Conservation (phyloP, 768 basidiomycete genomes). For the Macrocybe gigantea region DNA sequence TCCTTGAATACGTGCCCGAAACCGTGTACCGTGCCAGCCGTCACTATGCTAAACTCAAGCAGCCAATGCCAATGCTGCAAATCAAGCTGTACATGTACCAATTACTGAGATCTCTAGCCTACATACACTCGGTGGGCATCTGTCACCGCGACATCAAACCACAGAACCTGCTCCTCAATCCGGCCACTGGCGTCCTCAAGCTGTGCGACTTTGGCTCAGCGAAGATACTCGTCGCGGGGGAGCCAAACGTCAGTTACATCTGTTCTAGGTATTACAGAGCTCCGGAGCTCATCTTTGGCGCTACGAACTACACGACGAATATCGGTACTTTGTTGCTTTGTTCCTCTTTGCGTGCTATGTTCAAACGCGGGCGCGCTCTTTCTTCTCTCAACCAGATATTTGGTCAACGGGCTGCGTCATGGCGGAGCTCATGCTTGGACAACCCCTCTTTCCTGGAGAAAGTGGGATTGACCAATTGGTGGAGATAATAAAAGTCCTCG, state of each 20-base stretch:
- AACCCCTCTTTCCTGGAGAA: conserved; percentile 98
- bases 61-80: conserved; percentile 99
- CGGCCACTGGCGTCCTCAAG: conserved; percentile 93
- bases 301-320: conserved; percentile 99
- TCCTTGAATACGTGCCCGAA: conserved; percentile 98
- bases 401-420: conserved; percentile 99
- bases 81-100: conserved; percentile 99
- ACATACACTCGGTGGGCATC: conserved; percentile 99
- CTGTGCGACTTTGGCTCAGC: conserved; percentile 99
- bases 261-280: conserved; percentile 99
- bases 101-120: conserved; percentile 94
- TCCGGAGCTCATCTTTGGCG: conserved; percentile 98
- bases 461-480: conserved; percentile 98
- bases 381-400: conserved; percentile 56
- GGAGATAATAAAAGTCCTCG: conserved; percentile 99
- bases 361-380: not conserved
- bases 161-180: conserved; percentile 96
- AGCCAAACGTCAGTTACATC: conserved; percentile 99
- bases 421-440: conserved; percentile 99
- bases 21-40: conserved; percentile 98
- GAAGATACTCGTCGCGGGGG: conserved; percentile 95
- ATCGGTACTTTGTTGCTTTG: conserved; percentile 63
- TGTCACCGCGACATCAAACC: conserved; percentile 99
- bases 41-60: conserved; percentile 99
- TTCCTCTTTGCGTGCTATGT: not conserved